Percentiles rank a stretch among this genome's conserved stretches.
These are phyloP conservation scores for Meripilus lineatus DNA, from an alignment of 1,284 basidiomycete genomes.

Conservation along the genomic window DNA sequence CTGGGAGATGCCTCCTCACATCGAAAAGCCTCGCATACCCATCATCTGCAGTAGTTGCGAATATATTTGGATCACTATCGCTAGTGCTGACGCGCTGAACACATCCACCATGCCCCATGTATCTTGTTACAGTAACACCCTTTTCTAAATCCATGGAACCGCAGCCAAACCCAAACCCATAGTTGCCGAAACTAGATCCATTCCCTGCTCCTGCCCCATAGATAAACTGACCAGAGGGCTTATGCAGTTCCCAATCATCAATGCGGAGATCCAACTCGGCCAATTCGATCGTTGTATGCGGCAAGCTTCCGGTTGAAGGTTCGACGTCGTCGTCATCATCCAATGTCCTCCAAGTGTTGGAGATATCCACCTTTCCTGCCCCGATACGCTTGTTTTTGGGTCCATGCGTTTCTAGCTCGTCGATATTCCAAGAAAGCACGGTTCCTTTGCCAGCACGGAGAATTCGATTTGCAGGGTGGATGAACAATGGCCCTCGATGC, in stretches of 20 bases:
- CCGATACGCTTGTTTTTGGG: slow-evolving; percentile 24
- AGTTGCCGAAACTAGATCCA: slow-evolving; percentile 12
- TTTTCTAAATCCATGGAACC: slow-evolving; percentile 30
- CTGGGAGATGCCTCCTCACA: slow-evolving; percentile 24
- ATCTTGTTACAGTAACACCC: slow-evolving; percentile 25
- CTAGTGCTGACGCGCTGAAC: slow-evolving; percentile 30
- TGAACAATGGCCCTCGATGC: slow-evolving; percentile 25
- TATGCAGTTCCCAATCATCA: slow-evolving; percentile 26
- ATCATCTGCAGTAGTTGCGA: slow-evolving; percentile 32
- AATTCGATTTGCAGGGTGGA: slow-evolving; percentile 24
- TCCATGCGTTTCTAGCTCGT: slow-evolving; percentile 26
- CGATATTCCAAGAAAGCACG: slow-evolving; percentile 31
- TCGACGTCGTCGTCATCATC: slow-evolving; percentile 30
- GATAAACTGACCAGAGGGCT: slow-evolving; percentile 22
- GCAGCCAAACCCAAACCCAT: too few species aligned
- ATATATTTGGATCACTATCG: slow-evolving; percentile 29
- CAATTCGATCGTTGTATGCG: slow-evolving; percentile 21
- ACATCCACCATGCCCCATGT: slow-evolving; percentile 34
- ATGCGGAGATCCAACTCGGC: slow-evolving; percentile 19
- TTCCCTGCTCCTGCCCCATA: slow-evolving; percentile 14
- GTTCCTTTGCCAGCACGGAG: slow-evolving; percentile 28
- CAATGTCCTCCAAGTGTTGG: slow-evolving; percentile 21
- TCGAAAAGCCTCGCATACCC: slow-evolving; percentile 36
- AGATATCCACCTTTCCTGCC: slow-evolving; percentile 12
- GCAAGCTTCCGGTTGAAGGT: slow-evolving; percentile 26